Base-by-base conservation (phyloP, 2,329 filamentous ascomycete genomes). In the Pestalotiopsis sp. region DNA sequence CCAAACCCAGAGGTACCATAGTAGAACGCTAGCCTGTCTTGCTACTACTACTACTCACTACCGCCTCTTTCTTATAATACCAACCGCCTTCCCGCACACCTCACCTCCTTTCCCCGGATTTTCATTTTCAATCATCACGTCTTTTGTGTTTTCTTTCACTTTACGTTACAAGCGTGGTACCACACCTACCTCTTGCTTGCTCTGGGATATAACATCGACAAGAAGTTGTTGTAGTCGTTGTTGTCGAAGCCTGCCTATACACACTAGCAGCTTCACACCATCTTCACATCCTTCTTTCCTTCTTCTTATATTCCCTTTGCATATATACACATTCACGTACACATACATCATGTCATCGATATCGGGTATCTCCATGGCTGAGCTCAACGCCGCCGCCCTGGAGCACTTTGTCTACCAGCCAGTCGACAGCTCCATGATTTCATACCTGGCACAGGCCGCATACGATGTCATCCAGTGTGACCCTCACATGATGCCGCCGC, bases 391-490 rank as follows among this genome's bases (percentile, higher is more conserved):
- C 79, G 87, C 87, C 66, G 93, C 93, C 64, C 86, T 96, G 72
- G 92, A 95, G 76, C 88, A 92, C 76, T 95, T 96, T 79, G 88
- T 96, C 83, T 93, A 92, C 81, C 87, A 88, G 74, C 91, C 91
- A 11, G 93, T 96, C 72, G 90, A 87, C 77, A 86, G 86, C 74
- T 87, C 91, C 67, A 96, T 96, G 93, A 92, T 96, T 75, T 80
- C 84, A 69, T 93, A 93, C 81, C 88, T 96, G 69, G 92, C 93
- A 72, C 82, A 86, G 69, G 93, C 93, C 76, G 92, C 93, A 69
- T 85, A 86, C 77, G 88, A 91, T 77, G 93, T 96, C 78, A 96
- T 96, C 78, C 87, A 91, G 76, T 95, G 93, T 85, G 93, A 96
- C 78, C 82, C 86, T 64, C 83, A 79, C 70, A 83, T 88, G 78